Percentiles rank a stretch among this genome's conserved stretches.
Evolutionary conservation across 352 stramenopile genomes (phyloP).

Genomic region (Pilasporangium apinafurcum): DNA sequence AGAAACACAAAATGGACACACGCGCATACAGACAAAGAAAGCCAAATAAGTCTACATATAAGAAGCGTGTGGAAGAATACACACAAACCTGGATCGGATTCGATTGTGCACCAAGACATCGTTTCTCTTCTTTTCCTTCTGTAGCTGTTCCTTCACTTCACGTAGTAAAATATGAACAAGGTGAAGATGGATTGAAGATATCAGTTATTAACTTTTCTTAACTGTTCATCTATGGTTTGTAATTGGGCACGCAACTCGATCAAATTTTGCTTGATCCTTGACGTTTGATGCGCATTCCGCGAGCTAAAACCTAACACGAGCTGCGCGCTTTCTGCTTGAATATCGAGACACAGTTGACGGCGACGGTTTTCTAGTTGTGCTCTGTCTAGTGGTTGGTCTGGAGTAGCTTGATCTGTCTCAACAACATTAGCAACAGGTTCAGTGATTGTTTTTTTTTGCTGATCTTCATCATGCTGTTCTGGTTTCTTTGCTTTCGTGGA

Average conservation of each 20-base stretch:
- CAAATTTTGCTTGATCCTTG: constrained; percentile 9
- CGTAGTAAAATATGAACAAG: too few species aligned
- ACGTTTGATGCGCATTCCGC: constrained; percentile 6
- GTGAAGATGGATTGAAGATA: too few species aligned
- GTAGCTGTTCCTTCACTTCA: not conserved
- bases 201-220: too few species aligned
- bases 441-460: not conserved
- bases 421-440: too few species aligned
- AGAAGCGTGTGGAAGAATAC: not conserved
- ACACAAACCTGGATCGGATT: constrained; percentile 59
- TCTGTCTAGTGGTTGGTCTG: too few species aligned
- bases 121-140: constrained; percentile 1
- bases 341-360: constrained; percentile 44
- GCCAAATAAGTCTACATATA: not conserved
- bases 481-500: not conserved
- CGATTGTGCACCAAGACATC: constrained; percentile 79
- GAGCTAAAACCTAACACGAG: constrained; percentile 27
- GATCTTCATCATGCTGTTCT: not conserved
- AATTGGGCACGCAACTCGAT: constrained; percentile 6
- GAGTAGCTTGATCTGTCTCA: not conserved
- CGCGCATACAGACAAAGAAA: not conserved
- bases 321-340: constrained; percentile 40
- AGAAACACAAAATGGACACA: not conserved
- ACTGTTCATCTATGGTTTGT: constrained; percentile 4
- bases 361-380: constrained; percentile 17